These are phyloP conservation scores for Penicillium griseofulvum DNA, from an alignment of 2,329 filamentous ascomycete species.

Conservation along the genomic window DNA sequence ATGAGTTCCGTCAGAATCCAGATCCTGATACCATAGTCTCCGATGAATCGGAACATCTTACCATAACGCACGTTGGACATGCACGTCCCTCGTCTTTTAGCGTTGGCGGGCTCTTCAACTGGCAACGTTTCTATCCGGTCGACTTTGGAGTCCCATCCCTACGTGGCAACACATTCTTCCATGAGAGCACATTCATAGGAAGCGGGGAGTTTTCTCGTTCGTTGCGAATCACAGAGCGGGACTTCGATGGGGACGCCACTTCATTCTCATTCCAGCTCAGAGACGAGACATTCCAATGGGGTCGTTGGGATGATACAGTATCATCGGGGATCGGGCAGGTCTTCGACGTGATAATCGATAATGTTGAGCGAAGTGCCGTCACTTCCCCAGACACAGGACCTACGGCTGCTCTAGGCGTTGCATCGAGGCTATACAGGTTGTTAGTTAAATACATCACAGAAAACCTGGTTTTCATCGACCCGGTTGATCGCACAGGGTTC, in stretches of 20 bases:
- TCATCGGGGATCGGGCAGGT: conserved; percentile 46
- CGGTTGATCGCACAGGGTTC: conserved; percentile 52
- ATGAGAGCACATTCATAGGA: conserved; percentile 57
- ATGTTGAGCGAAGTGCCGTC: conserved; percentile 15
- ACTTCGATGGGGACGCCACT: conserved; percentile 46
- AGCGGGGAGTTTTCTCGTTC: conserved; percentile 53
- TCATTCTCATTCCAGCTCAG: conserved; percentile 39
- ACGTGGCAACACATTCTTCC: conserved; percentile 54
- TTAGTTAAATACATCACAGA: conserved; percentile 51
- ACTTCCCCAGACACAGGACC: background rate
- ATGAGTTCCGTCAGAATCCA: conserved; percentile 40
- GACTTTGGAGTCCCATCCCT: conserved; percentile 55
- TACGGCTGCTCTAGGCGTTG: conserved; percentile 12
- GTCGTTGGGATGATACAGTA: conserved; percentile 56
- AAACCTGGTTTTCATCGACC: conserved; percentile 53
- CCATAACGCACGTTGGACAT: background rate
- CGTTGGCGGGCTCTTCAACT: conserved; percentile 47
- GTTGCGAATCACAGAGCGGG: conserved; percentile 39
- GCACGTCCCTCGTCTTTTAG: conserved; percentile 21
- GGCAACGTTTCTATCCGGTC: conserved; percentile 50
- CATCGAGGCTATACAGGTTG: conserved; percentile 36
- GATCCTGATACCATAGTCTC: conserved; percentile 36
- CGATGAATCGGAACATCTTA: conserved; percentile 15
- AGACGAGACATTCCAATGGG: conserved; percentile 45
- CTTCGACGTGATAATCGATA: conserved; percentile 33